Evolutionary conservation across 179 eudicot genomes (phyloP).

Genomic region (Patellifolia procumbens): DNA sequence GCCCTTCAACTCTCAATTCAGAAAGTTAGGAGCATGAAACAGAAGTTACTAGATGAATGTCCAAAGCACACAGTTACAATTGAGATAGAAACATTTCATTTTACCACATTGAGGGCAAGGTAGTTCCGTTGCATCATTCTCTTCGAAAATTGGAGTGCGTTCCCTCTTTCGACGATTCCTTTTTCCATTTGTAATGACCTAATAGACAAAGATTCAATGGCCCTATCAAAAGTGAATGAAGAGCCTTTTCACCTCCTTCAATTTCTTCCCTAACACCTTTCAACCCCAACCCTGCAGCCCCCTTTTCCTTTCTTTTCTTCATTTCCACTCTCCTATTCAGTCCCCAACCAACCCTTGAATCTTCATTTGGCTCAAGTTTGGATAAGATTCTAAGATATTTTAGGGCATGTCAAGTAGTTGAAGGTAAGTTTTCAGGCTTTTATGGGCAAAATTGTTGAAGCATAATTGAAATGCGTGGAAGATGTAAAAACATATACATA

Average conservation of each 20-base stretch:
- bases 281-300: background rate
- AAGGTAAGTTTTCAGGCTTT: background rate
- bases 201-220: background rate
- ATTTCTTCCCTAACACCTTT: background rate
- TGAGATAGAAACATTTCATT: background rate
- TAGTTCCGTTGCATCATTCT: conserved; percentile 37
- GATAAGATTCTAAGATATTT: background rate
- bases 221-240: background rate
- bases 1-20: background rate
- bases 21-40: background rate
- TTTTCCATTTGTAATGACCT: conserved; percentile 62
- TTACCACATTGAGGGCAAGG: conserved; percentile 90
- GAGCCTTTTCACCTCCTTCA: background rate
- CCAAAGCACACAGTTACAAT: background rate
- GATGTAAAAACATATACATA: background rate
- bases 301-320: background rate
- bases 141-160: conserved; percentile 41
- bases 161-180: conserved; percentile 58
- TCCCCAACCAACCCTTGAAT: background rate
- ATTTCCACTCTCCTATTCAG: background rate
- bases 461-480: background rate
- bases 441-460: background rate
- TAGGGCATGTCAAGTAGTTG: no score
- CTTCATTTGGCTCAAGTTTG: background rate
- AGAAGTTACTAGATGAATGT: background rate